Base-by-base conservation (phyloP, 768 basidiomycete species). In the Boletus speciosus region DNA sequence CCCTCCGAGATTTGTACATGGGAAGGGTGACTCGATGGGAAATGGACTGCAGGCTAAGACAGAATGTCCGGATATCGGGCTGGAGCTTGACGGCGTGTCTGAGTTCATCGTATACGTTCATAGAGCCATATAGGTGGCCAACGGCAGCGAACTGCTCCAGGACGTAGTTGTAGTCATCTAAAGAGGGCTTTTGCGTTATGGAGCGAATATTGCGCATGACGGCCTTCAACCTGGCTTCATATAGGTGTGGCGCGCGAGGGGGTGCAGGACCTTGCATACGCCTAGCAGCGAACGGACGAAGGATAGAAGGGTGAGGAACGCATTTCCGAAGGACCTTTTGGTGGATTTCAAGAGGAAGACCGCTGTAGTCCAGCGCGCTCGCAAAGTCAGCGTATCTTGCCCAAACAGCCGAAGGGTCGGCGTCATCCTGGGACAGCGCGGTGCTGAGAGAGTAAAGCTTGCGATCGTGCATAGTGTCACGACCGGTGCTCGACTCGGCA, bases 91-190 rank as follows among this genome's bases (percentile, higher is more conserved):
- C 51, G 25, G 66, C 59, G 32, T 59, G 60, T 38, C 66, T 64
- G 54, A 93, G 67, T 61, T 90, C 88, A 41, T 76, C 69, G 62
- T 88, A 83, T 12, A 91, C 81, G 36, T 78, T 67, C 66, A 80
- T 74, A 27, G 79, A 77, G 10, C 86, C 88, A 21, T 73, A 62
- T 60, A 82, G 74, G 62, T 92, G 80, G n/a, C 90, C 91, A 4
- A 83, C 81, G 0, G 84, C 82, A 34, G 89, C 86, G 55, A 90
- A 90, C 56, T 90, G 87, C 56, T 81, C 77, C 47, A 93, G 67
- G 55, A 93, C 72, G 62, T 84, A 85, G 66, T 91, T 78, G 67
- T 87, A 93, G 67, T 93, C 91, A 3, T 83, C 80, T 49, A 86
- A 54, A 12, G 65, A 61, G 12, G 70, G 78, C 52, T 21, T 80